A percentile compares a stretch with the other conserved stretches of the same genome.
Conservation (phyloP, 768 basidiomycete genomes). For the Tulasnella sp. region DNA sequence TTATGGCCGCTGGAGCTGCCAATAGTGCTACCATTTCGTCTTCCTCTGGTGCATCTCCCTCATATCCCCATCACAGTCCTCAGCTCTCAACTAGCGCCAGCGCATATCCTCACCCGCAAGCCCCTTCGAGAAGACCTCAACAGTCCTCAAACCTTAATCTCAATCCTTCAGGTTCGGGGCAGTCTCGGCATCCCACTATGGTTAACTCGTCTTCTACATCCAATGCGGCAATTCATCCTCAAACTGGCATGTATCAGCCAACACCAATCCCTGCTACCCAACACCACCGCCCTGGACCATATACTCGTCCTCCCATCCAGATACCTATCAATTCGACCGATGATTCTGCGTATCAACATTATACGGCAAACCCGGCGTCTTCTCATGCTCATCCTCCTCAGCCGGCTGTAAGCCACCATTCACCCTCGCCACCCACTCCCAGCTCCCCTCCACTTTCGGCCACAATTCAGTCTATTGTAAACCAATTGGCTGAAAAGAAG, state of each 20-base stretch:
- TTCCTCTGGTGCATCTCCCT: not conserved
- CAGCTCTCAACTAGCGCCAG: not conserved
- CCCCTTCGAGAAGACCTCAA: not conserved
- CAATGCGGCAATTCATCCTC: not conserved
- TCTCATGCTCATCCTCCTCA: not conserved
- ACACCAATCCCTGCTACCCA: not conserved
- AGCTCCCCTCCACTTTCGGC: constrained; percentile 10
- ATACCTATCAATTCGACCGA: not conserved
- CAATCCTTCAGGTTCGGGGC: not conserved
- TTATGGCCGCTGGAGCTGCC: too few species aligned
- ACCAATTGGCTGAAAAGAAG: constrained; percentile 10
- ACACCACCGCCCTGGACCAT: too few species aligned
- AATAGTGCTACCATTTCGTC: not conserved
- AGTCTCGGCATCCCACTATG: not conserved
- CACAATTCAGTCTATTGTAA: constrained; percentile 13
- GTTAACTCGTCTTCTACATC: not conserved
- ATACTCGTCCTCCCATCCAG: not conserved
- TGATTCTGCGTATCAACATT: not conserved
- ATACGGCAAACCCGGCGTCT: not conserved
- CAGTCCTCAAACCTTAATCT: not conserved
- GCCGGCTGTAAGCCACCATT: not conserved
- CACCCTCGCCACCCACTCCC: constrained; percentile 1
- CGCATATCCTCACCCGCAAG: not conserved
- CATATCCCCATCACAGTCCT: not conserved
- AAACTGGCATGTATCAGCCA: too few species aligned